phyloP scores from a whole-genome alignment of 2,329 filamentous ascomycete genomes.

The Lasiodiplodia gonubiensis region DNA sequence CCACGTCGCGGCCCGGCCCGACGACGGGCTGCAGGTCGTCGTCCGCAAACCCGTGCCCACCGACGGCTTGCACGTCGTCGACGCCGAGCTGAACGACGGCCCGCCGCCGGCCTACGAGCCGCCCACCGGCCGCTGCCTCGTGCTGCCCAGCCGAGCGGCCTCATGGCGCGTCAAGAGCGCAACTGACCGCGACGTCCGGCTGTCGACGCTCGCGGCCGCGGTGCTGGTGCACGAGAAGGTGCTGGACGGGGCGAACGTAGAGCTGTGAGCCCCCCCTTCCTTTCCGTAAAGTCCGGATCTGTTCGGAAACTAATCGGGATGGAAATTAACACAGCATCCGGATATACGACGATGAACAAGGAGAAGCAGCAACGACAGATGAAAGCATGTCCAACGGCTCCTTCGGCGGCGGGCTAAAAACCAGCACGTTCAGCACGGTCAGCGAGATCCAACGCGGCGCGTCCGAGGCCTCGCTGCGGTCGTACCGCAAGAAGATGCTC shows the following conservation, averaged over 20 bases:
- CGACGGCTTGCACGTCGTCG: constrained; percentile 1
- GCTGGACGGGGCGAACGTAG: constrained; percentile 1
- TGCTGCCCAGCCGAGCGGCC: constrained; percentile 7
- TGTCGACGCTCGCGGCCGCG: constrained; percentile 5
- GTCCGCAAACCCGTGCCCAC: background rate
- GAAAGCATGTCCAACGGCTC: background rate
- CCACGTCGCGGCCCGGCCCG: background rate
- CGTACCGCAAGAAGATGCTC: background rate
- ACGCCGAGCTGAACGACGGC: background rate
- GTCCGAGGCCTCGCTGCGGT: background rate
- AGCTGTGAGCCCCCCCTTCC: background rate
- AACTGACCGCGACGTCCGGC: background rate
- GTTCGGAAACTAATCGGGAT: background rate
- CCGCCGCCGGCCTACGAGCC: background rate
- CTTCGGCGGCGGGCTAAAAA: no score
- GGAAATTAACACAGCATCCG: background rate
- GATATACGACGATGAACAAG: no score
- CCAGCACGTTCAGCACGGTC: background rate
- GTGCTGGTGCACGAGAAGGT: background rate
- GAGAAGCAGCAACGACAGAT: no score
- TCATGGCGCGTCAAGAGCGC: background rate
- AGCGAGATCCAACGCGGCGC: background rate
- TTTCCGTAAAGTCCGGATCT: background rate
- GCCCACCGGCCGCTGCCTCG: background rate
- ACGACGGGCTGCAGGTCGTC: constrained; percentile 8